phyloP scores from a whole-genome alignment of 768 basidiomycete species.

The Lactarius sanguifluus region DNA sequence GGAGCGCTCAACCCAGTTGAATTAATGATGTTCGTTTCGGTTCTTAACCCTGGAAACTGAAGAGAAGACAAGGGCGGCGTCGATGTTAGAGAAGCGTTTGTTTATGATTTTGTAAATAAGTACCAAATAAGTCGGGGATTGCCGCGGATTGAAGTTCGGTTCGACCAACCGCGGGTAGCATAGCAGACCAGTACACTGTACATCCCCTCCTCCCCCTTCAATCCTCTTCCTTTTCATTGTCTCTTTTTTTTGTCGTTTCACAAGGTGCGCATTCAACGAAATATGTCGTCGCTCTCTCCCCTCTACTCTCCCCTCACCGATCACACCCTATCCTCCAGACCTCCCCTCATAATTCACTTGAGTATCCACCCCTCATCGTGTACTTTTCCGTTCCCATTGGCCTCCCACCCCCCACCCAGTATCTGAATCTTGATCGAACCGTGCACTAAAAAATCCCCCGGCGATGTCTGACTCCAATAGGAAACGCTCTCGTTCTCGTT shows the following conservation, averaged over 20 bases:
- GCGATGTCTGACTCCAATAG: slow-evolving; percentile 80
- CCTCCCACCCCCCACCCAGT: slow-evolving; percentile 36
- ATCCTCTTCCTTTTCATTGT: slow-evolving; percentile 19
- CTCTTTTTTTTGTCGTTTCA: slow-evolving; percentile 3
- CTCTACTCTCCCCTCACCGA: slow-evolving; percentile 35
- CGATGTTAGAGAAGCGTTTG: slow-evolving; percentile 17
- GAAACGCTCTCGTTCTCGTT: slow-evolving; percentile 86
- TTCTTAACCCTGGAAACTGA: slow-evolving; percentile 14
- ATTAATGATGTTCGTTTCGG: slow-evolving; percentile 9
- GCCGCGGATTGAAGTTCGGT: slow-evolving; percentile 18
- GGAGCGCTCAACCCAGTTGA: neutral
- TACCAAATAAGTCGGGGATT: slow-evolving; percentile 6
- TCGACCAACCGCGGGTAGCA: neutral
- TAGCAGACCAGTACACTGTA: neutral
- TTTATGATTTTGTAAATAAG: neutral
- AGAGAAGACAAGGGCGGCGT: slow-evolving; percentile 19
- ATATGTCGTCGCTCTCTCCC: slow-evolving; percentile 31
- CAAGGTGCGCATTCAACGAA: slow-evolving; percentile 28
- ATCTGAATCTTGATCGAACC: slow-evolving; percentile 41
- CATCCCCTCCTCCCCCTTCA: neutral
- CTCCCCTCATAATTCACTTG: slow-evolving; percentile 28
- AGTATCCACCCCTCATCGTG: slow-evolving; percentile 30
- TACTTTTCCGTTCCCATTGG: slow-evolving; percentile 36
- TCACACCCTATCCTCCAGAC: slow-evolving; percentile 31
- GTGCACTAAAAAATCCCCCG: slow-evolving; percentile 36